These are phyloP conservation scores for Pseudopediastrum boryanum DNA, from an alignment of 139 green algal species.

Conservation along the genomic window DNA sequence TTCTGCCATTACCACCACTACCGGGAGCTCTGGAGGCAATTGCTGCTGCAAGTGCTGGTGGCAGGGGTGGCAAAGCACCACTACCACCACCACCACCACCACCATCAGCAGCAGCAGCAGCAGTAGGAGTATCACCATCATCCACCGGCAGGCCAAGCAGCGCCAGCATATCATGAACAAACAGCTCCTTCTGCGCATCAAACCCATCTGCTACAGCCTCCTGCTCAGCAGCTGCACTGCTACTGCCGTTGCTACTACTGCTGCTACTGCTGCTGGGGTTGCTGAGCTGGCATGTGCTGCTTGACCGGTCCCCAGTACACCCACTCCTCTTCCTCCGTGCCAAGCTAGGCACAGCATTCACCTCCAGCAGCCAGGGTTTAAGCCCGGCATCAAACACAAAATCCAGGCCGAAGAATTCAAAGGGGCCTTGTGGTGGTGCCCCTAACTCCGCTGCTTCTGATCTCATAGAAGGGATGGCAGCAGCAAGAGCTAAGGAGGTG, in stretches of 20 bases:
- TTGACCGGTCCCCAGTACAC: conserved; percentile 37
- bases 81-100: too few relatives aligned
- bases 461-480: conserved; percentile 26
- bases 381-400: conserved; percentile 72
- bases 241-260: conserved; percentile 1
- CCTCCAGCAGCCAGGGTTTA: conserved; percentile 71
- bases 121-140: too few relatives aligned
- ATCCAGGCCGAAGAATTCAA: conserved; percentile 66
- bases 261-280: neutral
- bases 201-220: conserved; percentile 43
- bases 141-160: conserved; percentile 53
- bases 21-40: too few relatives aligned
- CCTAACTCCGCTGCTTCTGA: neutral
- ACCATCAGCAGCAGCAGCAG: neutral
- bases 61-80: neutral
- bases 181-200: conserved; percentile 70
- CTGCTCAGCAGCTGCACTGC: neutral
- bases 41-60: conserved; percentile 22
- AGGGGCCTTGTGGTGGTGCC: conserved; percentile 10
- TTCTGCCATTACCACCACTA: too few relatives aligned
- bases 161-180: conserved; percentile 57
- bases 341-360: conserved; percentile 76
- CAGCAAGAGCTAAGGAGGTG: conserved; percentile 26
- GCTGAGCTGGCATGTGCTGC: conserved; percentile 16
- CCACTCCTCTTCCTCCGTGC: conserved; percentile 37